These are phyloP conservation scores for Mortierella sp. DNA, from an alignment of 371 early-diverging fungal genomes.

Conservation along the genomic window DNA sequence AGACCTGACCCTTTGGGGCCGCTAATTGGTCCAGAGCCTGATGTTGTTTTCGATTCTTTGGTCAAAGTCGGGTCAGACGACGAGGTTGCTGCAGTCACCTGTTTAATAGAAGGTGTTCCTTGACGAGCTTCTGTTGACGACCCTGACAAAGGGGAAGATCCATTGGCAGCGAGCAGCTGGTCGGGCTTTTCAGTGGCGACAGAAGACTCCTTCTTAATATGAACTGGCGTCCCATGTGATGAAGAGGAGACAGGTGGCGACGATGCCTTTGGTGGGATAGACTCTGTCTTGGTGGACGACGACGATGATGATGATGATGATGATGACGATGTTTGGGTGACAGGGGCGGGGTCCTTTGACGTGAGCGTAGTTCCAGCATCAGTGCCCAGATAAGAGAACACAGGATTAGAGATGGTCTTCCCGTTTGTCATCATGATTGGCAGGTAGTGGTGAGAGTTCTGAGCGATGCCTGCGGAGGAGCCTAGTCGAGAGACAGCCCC, in stretches of 20 bases:
- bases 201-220: too few relatives aligned
- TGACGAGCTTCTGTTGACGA: too few relatives aligned
- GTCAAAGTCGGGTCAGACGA: not conserved
- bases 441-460: slow-evolving; percentile 38
- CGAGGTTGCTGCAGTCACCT: not conserved
- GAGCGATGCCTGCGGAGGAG: slow-evolving; percentile 30
- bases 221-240: too few relatives aligned
- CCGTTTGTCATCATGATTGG: slow-evolving; percentile 43
- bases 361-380: slow-evolving; percentile 14
- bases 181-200: too few relatives aligned
- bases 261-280: too few relatives aligned
- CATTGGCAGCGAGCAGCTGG: too few relatives aligned
- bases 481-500: slow-evolving; percentile 31
- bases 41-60: not conserved
- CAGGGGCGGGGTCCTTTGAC: slow-evolving; percentile 1
- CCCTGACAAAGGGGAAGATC: too few relatives aligned
- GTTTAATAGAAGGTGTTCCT: not conserved
- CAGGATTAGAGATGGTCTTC: slow-evolving; percentile 29
- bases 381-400: slow-evolving; percentile 23
- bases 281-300: too few relatives aligned
- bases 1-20: too few relatives aligned
- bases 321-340: not conserved
- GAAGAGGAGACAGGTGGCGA: too few relatives aligned
- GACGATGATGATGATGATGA: not conserved
- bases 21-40: not conserved